These are phyloP conservation scores for Coemansia sp. DNA, from an alignment of 192 early-diverging fungal genomes.

Conservation along the genomic window DNA sequence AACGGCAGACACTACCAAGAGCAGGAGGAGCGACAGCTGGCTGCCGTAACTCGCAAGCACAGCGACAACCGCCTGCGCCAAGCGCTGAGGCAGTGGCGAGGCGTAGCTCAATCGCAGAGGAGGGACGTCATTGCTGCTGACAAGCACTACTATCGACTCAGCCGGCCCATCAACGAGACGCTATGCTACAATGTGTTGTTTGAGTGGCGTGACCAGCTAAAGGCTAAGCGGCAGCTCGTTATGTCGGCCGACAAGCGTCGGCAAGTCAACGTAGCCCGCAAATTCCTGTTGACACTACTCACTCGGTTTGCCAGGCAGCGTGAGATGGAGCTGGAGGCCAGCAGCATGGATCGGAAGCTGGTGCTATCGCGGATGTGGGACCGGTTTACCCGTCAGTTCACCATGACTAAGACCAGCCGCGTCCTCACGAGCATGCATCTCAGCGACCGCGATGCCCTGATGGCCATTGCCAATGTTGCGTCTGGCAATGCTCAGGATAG, in stretches of 20 bases:
- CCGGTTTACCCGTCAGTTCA: neutral
- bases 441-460: neutral
- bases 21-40: neutral
- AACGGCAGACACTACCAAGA: neutral
- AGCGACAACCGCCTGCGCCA: neutral
- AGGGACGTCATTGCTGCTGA: conserved; percentile 2
- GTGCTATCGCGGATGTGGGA: conserved; percentile 12
- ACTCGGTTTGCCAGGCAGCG: neutral
- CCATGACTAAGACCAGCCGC: neutral
- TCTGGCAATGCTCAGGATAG: neutral
- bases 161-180: neutral
- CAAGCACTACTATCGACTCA: neutral
- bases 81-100: conserved; percentile 11
- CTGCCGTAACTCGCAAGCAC: neutral
- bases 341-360: neutral
- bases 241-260: conserved; percentile 4
- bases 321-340: conserved; percentile 7
- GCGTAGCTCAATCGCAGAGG: neutral
- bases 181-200: neutral
- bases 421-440: neutral
- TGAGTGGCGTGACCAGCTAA: conserved; percentile 8
- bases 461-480: neutral
- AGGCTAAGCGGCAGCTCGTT: conserved; percentile 7
- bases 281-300: neutral
- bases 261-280: neutral